phyloP scores from a whole-genome alignment of 257 asterid genomes.

The Solanum clarkiae region DNA sequence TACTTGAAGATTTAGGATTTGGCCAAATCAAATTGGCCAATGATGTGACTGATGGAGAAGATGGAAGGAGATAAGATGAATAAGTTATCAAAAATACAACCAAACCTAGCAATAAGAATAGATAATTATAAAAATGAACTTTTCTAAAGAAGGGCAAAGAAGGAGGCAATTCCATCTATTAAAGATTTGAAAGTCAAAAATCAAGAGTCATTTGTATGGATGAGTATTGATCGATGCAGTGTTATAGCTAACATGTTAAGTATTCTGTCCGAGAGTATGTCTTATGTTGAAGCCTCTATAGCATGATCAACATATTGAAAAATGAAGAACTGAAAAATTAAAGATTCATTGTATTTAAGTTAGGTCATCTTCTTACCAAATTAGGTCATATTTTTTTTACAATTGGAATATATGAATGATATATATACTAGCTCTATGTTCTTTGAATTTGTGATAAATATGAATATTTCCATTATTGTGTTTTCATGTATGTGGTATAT shows the following conservation, averaged over 20 bases:
- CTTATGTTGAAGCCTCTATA: neutral
- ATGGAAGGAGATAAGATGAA: conserved; percentile 9
- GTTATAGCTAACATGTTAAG: neutral
- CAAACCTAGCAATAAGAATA: conserved; percentile 34
- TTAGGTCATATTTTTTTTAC: neutral
- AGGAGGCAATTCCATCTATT: conserved; percentile 14
- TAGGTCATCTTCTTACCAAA: neutral
- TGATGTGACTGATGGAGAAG: conserved; percentile 33
- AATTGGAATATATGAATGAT: neutral
- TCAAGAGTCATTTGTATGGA: neutral
- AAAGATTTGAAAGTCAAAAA: neutral
- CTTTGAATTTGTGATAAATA: neutral
- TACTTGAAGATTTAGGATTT: conserved; percentile 7
- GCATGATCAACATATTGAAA: neutral
- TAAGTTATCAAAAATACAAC: conserved; percentile 31
- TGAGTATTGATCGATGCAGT: neutral
- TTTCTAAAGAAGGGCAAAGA: conserved; percentile 25
- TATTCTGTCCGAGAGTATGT: fast-evolving
- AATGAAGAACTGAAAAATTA: neutral
- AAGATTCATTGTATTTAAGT: neutral
- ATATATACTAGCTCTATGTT: neutral
- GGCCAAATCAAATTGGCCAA: conserved; percentile 20
- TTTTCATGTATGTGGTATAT: neutral
- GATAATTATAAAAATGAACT: conserved; percentile 32
- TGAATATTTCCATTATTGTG: neutral